Evolutionary conservation across 202 grass and related monocot species (phyloP).

Genomic region (Panicum virgatum): DNA sequence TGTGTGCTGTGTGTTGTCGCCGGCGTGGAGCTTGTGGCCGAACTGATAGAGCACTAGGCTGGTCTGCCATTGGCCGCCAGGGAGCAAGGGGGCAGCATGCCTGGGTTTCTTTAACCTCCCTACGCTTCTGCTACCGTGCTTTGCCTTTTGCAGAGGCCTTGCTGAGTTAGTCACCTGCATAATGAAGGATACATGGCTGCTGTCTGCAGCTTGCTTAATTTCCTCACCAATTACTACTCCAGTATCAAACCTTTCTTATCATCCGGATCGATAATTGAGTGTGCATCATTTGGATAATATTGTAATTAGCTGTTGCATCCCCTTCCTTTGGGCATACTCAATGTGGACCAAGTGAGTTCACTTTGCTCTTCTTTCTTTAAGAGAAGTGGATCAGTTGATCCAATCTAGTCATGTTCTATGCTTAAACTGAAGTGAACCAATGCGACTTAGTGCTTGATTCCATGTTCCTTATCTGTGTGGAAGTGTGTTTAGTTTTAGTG

Average conservation of each 20-base stretch:
- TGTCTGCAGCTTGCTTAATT: constrained; percentile 30
- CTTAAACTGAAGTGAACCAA: constrained; percentile 3
- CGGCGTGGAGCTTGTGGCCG: constrained; percentile 44
- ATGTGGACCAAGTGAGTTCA: constrained; percentile 26
- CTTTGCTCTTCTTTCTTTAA: constrained; percentile 8
- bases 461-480: background rate
- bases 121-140: constrained; percentile 23
- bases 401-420: background rate
- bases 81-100: constrained; percentile 39
- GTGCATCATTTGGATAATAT: constrained; percentile 29
- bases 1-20: constrained; percentile 50
- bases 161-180: constrained; percentile 43
- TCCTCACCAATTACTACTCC: background rate
- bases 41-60: constrained; percentile 50
- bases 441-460: constrained; percentile 6
- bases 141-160: constrained; percentile 46
- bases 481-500: background rate
- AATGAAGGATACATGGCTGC: constrained; percentile 10
- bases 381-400: constrained; percentile 29
- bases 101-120: constrained; percentile 33
- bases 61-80: constrained; percentile 39
- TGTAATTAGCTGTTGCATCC: constrained; percentile 19
- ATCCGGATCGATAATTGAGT: constrained; percentile 8
- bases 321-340: constrained; percentile 32
- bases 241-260: constrained; percentile 32